Base-by-base conservation (phyloP, 352 stramenopile species). In the Phytophthora sp. region DNA sequence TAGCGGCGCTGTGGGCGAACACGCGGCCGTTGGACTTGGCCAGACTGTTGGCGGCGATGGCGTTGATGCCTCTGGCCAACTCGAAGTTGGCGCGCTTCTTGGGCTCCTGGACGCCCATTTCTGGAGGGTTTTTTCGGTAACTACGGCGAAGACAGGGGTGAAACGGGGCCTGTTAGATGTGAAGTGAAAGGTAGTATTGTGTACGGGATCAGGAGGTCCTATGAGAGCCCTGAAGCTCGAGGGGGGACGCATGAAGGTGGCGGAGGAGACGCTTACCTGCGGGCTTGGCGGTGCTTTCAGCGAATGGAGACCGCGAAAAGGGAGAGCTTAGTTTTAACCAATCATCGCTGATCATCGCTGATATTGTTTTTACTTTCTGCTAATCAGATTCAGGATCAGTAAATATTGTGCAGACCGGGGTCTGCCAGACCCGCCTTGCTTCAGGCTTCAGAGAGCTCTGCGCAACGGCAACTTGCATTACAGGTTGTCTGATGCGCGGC, bases 31-130 rank as follows among this genome's bases (percentile, higher is more conserved):
- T 91, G 52, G 76, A 78, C 63, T 80, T 79, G 38, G 67, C 67
- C 54, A 90, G 56, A 57, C 71, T 77, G 67, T 91, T 92, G 66
- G 79, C 73, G 54, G 79, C 79, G 69, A 85, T 89, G 27, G 84
- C 84, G 74, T 92, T 92, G 66, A 92, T 87, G 60, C 84, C 84
- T 58, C 84, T 71, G 9, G 79, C 73, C 53, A 92, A 61, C 70
- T 84, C 82, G 18, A 85, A 65, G 65, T 91, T 91, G 39, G 79
- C 49, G 53, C 81, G 81, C 52, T 83, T 86, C 51, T 59, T 61
- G 44, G 45, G 34, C 21, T 76, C 62, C 15, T 72, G 56, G 24
- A 65, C 54, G 30, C 39, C 51, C 55, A 72, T 75, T 59, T 62
- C 26, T 9, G 15, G 13, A 18, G 17, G 5, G 24, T 30, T 58